Evolutionary conservation across 257 asterid species (phyloP).

Genomic region (Orobanche coerulescens): DNA sequence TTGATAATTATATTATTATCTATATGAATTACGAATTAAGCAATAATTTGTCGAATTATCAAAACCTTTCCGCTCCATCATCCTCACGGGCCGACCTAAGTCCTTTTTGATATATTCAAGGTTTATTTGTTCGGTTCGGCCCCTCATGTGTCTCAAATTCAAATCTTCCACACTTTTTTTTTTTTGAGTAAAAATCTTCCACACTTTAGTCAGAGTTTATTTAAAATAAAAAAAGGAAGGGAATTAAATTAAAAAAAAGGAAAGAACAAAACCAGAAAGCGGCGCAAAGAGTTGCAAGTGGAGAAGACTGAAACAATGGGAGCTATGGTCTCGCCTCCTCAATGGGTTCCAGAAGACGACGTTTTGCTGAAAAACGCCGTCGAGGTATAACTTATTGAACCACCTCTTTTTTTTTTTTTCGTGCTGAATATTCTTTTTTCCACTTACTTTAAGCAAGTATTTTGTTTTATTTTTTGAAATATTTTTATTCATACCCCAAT

Average conservation of each 20-base stretch:
- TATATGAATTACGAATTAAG: too few relatives aligned
- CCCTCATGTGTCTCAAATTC: too few relatives aligned
- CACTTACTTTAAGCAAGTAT: not conserved
- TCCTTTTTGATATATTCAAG: too few relatives aligned
- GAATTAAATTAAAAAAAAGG: not conserved
- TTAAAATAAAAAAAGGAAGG: not conserved
- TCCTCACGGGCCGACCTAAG: too few relatives aligned
- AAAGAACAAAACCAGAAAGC: slow-evolving; percentile 21
- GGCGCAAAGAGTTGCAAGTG: slow-evolving; percentile 26
- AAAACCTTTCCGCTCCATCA: too few relatives aligned
- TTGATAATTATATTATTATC: too few relatives aligned
- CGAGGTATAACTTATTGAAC: slow-evolving; percentile 41
- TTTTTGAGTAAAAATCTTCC: too few relatives aligned
- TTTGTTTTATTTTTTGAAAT: not conserved
- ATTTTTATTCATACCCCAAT: not conserved
- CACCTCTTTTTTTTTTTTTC: not conserved
- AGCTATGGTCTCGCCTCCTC: slow-evolving; percentile 41
- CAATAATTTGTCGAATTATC: too few relatives aligned
- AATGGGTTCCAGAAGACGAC: slow-evolving; percentile 60
- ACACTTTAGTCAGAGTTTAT: too few relatives aligned
- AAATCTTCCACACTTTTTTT: too few relatives aligned
- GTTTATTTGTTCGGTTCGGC: too few relatives aligned
- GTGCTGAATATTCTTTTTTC: not conserved
- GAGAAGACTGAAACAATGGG: slow-evolving; percentile 39
- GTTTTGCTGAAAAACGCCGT: slow-evolving; percentile 53